Evolutionary conservation across 2,329 filamentous ascomycete species (phyloP).

Genomic region (Lachnellula cervina): DNA sequence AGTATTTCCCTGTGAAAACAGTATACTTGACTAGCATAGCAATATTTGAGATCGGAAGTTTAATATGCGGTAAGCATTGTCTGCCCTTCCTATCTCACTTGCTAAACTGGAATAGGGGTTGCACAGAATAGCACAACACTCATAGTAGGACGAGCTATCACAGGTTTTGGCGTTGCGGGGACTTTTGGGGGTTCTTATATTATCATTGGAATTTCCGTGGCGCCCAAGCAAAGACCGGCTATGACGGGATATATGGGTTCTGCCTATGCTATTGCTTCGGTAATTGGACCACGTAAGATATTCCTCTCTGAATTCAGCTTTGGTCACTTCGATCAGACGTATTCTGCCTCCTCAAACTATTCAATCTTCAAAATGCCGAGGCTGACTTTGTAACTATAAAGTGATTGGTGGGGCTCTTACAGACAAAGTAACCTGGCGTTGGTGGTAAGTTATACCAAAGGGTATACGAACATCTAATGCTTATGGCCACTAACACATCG

Average conservation of each 20-base stretch:
- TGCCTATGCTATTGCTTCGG: slow-evolving; percentile 15
- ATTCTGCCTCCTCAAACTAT: background rate
- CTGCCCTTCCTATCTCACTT: background rate
- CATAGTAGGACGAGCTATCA: slow-evolving; percentile 31
- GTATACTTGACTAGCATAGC: slow-evolving; percentile 19
- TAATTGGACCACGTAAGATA: slow-evolving; percentile 31
- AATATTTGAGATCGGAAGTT: slow-evolving; percentile 29
- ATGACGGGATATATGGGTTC: slow-evolving; percentile 49
- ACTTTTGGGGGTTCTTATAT: slow-evolving; percentile 31
- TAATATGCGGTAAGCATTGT: slow-evolving; percentile 29
- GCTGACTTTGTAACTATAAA: no score
- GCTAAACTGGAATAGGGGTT: background rate
- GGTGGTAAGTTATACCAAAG: slow-evolving; percentile 18
- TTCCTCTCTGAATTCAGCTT: slow-evolving; percentile 26
- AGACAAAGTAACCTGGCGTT: slow-evolving; percentile 43
- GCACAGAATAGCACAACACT: slow-evolving; percentile 23
- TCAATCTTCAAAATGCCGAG: background rate
- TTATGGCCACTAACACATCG: background rate
- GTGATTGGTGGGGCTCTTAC: slow-evolving; percentile 55
- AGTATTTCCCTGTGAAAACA: slow-evolving; percentile 18
- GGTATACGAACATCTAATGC: no score
- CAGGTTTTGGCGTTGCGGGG: slow-evolving; percentile 28
- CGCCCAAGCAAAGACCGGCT: slow-evolving; percentile 13
- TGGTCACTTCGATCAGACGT: slow-evolving; percentile 35
- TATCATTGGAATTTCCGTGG: slow-evolving; percentile 20